Evolutionary conservation across 2,329 filamentous ascomycete genomes (phyloP).

Genomic region (Xylariaceae sp.): DNA sequence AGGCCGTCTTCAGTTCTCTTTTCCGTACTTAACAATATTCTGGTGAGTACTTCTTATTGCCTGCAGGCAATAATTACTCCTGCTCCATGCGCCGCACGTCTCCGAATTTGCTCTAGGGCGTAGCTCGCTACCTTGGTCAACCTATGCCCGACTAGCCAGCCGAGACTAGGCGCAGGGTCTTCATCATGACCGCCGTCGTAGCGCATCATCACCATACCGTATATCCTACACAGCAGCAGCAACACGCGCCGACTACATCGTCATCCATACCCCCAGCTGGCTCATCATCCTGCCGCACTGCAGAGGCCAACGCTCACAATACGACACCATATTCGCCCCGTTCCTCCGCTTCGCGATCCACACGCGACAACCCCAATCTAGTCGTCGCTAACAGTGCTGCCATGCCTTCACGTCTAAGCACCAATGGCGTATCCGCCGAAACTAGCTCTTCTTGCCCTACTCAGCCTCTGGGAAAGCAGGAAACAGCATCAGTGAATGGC

Average conservation of each 20-base stretch:
- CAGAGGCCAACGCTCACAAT: constrained; percentile 14
- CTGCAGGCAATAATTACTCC: background rate
- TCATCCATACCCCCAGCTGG: constrained; percentile 14
- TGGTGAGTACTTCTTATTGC: background rate
- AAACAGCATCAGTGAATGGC: constrained; percentile 25
- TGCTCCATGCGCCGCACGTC: constrained; percentile 18
- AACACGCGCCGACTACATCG: constrained; percentile 16
- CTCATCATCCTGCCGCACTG: background rate
- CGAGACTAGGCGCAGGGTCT: constrained; percentile 12
- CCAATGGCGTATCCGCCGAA: constrained; percentile 18
- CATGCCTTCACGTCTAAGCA: constrained; percentile 34
- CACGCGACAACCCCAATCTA: constrained; percentile 18
- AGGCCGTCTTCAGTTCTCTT: background rate
- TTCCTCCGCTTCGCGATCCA: constrained; percentile 7
- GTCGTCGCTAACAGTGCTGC: constrained; percentile 2
- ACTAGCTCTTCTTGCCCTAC: constrained; percentile 17
- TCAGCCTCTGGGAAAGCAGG: constrained; percentile 11
- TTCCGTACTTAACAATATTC: too few species aligned
- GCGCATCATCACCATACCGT: constrained; percentile 31
- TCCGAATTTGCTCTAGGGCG: constrained; percentile 7
- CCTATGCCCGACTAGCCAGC: background rate
- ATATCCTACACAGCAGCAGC: constrained; percentile 28
- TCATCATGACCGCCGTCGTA: constrained; percentile 39
- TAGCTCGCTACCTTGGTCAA: constrained; percentile 22
- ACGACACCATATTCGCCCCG: constrained; percentile 7